Evolutionary conservation across 805 yeast genomes (phyloP), one percentile per base, ranked within the genome.

Genomic region (Maudiozyma bulderi): DNA sequence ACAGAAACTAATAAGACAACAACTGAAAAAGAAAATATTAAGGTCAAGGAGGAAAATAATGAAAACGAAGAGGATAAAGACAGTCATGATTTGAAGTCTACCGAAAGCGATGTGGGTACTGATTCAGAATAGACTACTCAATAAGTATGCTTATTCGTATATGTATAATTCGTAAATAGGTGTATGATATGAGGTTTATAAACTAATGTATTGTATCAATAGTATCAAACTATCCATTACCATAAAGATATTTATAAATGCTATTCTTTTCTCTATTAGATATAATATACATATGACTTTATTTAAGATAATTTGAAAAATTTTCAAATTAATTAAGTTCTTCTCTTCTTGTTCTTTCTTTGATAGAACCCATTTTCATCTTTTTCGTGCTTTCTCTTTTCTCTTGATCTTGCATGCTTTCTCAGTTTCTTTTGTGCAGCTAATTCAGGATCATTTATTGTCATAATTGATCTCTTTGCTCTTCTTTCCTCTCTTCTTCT

Each of bases 321-420:
- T 20, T 20, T 20, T 20, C 26, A 20, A 20, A 20, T 20, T 20
- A 35, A 35, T 35, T 15, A 35, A 3, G 38, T 35, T 13, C 38
- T 35, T 15, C 61, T 61, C 48, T 58, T 72, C 64, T 75, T 80
- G 60, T 76, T 80, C 64, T 81, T 86, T 11, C 81, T 71, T 54
- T 77, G 84, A 58, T 84, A 86, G 56, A 71, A 80, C 0, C 95
- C 95, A 61, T 78, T 84, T 32, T 78, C 90, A 60, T 86, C 95
- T 64, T 78, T 84, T 47, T 77, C 80, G 46, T 73, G 79, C 61
- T 77, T 84, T 65, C 96, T 77, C 72, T 83, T 86, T 53, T 85
- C 93, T 63, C 90, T 80, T 31, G 78, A 75, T 57, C 82, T 77
- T 38, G 74, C 79, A 68, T 90, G 95, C 64, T 85, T 86, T 67